These are phyloP conservation scores for Blastomyces silverae DNA, from an alignment of 2,329 filamentous ascomycete species.

Conservation along the genomic window DNA sequence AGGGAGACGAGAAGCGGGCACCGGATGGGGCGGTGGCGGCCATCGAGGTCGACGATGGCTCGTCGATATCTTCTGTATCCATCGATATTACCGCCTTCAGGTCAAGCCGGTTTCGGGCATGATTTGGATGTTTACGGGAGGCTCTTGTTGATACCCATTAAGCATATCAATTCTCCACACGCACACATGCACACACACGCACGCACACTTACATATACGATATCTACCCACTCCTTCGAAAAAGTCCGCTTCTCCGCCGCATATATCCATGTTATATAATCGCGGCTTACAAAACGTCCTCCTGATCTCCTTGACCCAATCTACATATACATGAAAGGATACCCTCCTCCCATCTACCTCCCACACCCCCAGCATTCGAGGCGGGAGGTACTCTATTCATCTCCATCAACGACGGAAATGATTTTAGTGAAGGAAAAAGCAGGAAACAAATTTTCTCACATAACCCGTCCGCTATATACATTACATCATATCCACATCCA, in stretches of 20 bases:
- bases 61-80: conserved; percentile 32
- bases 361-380: not conserved
- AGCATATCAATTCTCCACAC: not conserved
- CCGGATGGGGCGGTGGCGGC: conserved; percentile 20
- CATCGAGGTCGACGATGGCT: conserved; percentile 36
- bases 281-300: not conserved
- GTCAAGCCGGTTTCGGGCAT: conserved; percentile 25
- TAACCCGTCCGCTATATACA: not conserved
- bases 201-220: not conserved
- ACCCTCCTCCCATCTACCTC: not conserved
- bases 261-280: not conserved
- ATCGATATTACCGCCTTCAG: conserved; percentile 35
- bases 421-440: not conserved
- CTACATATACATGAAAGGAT: not conserved
- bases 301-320: not conserved
- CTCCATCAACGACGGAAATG: not conserved
- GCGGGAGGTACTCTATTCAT: not conserved
- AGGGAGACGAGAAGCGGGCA: conserved; percentile 17
- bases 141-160: not conserved
- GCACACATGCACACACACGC: not conserved
- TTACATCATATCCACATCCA: not conserved
- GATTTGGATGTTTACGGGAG: not conserved
- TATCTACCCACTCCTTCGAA: not conserved
- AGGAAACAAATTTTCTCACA: not conserved
- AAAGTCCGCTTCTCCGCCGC: not conserved